Base-by-base conservation (phyloP, 2,329 filamentous ascomycete species). In the Hypoxylon sp. region DNA sequence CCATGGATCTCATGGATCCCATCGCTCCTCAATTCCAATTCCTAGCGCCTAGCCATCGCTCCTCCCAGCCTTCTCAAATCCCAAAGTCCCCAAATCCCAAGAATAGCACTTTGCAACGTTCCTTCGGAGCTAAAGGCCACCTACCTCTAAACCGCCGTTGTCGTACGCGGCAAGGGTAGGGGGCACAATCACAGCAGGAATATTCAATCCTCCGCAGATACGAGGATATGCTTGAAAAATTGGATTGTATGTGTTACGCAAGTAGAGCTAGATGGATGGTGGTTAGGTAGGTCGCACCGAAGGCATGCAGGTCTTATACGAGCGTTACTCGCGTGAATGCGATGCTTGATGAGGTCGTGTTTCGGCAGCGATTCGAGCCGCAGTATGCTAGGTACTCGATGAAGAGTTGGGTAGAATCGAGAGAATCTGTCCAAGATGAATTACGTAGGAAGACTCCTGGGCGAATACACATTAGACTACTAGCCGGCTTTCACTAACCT, bases 251-350 rank as follows among this genome's bases (percentile, higher is more conserved):
- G 39, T 14, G 30, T 39, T 51, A 32, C 19, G 11, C 16, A n/a
- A n/a, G n/a, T n/a, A n/a, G 53, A 46, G 23, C 41, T 37, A 25
- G 27, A 37, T 50, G 43, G n/a, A 37, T 53, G 34, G 25, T 6
- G n/a, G 41, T 61, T 46, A 30, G 29, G 16, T 59, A 30, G 21
- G 8, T 19, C 8, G 47, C 30, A 16, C 54, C 21, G n/a, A 6
- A 30, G 37, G 5, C 29, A 30, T 53, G 30, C 51, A 57, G 23
- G 59, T 32, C 34, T 11, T 30, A 59, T 62, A 65, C 58, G 58
- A 59, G 21, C 16, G 16, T 19, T 39, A 16, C 23, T 16, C 37
- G 50, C 53, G 30, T 55, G 21, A 16, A 54, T 19, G 29, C 47
- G 47, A 21, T 19, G 25, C 34, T 61, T 14, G n/a, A 29, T 41